Evolutionary conservation across 176 grass and related monocot genomes (phyloP).

Genomic region (Phragmites australis): DNA sequence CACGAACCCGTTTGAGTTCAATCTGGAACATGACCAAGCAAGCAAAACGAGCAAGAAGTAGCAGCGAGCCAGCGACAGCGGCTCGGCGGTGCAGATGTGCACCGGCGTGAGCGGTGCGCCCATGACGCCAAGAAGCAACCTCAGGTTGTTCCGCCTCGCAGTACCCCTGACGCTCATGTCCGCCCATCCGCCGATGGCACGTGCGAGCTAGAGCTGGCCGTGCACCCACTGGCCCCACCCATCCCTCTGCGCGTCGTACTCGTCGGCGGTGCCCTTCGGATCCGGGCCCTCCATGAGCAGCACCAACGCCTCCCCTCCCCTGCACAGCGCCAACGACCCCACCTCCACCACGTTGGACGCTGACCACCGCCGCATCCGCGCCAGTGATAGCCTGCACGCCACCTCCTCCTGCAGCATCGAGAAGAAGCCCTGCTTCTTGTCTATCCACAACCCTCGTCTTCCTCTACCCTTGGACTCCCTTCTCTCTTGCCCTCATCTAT

Average conservation of each 20-base stretch:
- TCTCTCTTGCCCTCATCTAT: too few species aligned
- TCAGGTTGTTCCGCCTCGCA: too few species aligned
- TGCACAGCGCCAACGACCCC: background rate
- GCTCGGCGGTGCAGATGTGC: slow-evolving; percentile 72
- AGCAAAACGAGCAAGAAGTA: background rate
- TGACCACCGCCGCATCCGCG: background rate
- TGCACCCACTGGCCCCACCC: slow-evolving; percentile 35
- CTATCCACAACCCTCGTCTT: slow-evolving; percentile 33
- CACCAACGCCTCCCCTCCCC: too few species aligned
- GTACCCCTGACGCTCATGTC: too few species aligned
- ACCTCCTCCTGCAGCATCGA: slow-evolving; percentile 59
- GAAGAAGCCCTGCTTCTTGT: slow-evolving; percentile 86
- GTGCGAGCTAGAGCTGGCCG: slow-evolving; percentile 63
- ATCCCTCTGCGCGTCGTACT: background rate
- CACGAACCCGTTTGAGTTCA: background rate
- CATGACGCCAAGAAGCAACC: too few species aligned
- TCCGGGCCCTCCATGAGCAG: too few species aligned
- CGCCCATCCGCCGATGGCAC: background rate
- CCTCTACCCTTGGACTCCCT: too few species aligned
- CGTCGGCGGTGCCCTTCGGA: background rate
- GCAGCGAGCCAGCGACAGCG: slow-evolving; percentile 47
- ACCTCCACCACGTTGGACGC: slow-evolving; percentile 16
- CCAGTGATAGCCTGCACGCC: background rate
- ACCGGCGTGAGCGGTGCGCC: slow-evolving; percentile 74
- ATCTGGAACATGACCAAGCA: slow-evolving; percentile 23